Evolutionary conservation across 352 stramenopile genomes (phyloP).

Genomic region (Phytopythium litorale): DNA sequence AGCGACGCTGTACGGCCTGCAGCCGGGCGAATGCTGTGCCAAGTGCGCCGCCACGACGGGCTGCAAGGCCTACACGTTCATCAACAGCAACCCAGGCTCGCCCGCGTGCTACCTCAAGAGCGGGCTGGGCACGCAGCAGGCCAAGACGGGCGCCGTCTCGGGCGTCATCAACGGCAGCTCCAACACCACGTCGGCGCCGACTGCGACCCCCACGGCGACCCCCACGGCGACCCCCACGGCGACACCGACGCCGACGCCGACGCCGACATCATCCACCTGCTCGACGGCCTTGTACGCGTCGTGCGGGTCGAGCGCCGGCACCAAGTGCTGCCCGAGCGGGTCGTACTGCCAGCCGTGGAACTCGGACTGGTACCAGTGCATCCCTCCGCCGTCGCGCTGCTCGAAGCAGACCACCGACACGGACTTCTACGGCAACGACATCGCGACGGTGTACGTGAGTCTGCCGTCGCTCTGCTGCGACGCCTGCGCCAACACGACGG

Average conservation of each 20-base stretch:
- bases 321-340: conserved; percentile 24
- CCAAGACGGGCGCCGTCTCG: conserved; percentile 24
- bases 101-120: conserved; percentile 39
- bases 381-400: conserved; percentile 25
- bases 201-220: conserved; percentile 6
- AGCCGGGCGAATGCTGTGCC: conserved; percentile 24
- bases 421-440: conserved; percentile 43
- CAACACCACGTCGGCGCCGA: conserved; percentile 6
- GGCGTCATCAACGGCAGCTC: conserved; percentile 16
- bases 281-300: conserved; percentile 10
- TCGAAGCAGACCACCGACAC: conserved; percentile 24
- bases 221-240: conserved; percentile 11
- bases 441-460: conserved; percentile 38
- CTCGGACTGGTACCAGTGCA: conserved; percentile 36
- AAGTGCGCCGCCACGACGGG: conserved; percentile 17
- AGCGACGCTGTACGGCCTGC: conserved; percentile 19
- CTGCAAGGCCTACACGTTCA: conserved; percentile 36
- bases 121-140: conserved; percentile 6
- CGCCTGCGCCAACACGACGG: conserved; percentile 22
- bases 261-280: conserved; percentile 11
- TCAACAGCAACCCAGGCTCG: conserved; percentile 26
- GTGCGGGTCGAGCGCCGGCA: conserved; percentile 23
- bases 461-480: conserved; percentile 36
- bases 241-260: conserved; percentile 15
- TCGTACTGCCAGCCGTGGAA: conserved; percentile 48